These are phyloP conservation scores for Clarireedia hainanense DNA, from an alignment of 2,329 filamentous ascomycete genomes.

Conservation along the genomic window DNA sequence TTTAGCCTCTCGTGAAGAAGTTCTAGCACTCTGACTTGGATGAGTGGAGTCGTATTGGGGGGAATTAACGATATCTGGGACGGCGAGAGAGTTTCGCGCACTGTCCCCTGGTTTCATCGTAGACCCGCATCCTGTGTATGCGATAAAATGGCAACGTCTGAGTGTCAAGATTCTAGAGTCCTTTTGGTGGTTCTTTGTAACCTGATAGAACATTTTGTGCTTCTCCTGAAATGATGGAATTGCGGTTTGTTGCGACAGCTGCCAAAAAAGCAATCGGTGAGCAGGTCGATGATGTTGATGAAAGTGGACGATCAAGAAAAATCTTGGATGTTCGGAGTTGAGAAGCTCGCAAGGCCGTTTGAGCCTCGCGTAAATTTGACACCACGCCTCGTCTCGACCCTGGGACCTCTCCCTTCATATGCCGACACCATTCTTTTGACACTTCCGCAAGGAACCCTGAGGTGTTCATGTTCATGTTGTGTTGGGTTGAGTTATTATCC, in stretches of 20 bases:
- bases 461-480: too few species aligned
- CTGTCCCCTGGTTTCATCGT: constrained; percentile 8
- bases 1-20: not conserved
- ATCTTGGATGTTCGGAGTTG: not conserved
- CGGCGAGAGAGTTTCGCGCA: constrained; percentile 4
- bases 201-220: too few species aligned
- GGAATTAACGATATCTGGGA: constrained; percentile 6
- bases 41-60: not conserved
- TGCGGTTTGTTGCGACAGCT: too few species aligned
- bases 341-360: not conserved
- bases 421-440: too few species aligned
- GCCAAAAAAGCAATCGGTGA: too few species aligned
- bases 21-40: not conserved
- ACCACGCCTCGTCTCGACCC: not conserved
- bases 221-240: not conserved
- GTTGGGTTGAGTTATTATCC: too few species aligned
- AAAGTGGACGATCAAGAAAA: not conserved
- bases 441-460: too few species aligned
- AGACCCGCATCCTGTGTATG: not conserved
- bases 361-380: not conserved
- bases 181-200: too few species aligned
- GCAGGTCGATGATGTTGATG: not conserved
- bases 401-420: not conserved
- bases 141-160: not conserved
- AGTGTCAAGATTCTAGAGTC: too few species aligned